Conservation (phyloP, 495 filamentous ascomycete genomes). For the Hyaloscypha finlandica region DNA sequence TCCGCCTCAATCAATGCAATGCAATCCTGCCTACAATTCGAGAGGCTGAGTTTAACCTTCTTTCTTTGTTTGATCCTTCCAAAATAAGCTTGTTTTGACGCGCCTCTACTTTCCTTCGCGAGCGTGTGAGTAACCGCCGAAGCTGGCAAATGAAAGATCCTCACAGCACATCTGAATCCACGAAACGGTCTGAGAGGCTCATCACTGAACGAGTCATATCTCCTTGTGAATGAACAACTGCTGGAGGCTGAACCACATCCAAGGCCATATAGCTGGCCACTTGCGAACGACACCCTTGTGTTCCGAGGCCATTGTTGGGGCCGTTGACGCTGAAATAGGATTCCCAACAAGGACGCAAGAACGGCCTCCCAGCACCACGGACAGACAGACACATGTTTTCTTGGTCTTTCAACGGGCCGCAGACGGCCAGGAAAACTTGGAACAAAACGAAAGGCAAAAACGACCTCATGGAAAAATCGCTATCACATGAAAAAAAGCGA, state of each 20-base stretch:
- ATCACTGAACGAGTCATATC: not conserved
- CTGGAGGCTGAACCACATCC: not conserved
- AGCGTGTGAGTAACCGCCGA: not conserved
- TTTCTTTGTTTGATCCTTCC: not conserved
- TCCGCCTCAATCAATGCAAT: not conserved
- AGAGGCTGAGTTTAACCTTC: not conserved
- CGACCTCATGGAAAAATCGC: not conserved
- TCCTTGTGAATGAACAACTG: not conserved
- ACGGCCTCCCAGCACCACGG: slow-evolving; percentile 1
- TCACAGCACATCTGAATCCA: not conserved
- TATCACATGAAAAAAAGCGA: not conserved
- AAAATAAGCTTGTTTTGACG: not conserved
- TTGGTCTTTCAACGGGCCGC: not conserved
- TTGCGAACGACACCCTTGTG: not conserved
- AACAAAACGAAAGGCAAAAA: slow-evolving; percentile 2
- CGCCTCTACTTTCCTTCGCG: not conserved
- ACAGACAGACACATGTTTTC: not conserved
- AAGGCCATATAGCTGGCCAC: not conserved
- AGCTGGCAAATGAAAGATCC: not conserved
- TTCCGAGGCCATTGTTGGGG: slow-evolving; percentile 7
- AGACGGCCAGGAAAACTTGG: not conserved
- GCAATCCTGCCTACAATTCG: not conserved
- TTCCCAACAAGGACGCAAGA: not conserved
- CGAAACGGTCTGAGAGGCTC: not conserved
- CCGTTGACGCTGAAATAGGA: slow-evolving; percentile 17